phyloP scores from a whole-genome alignment of 2,329 filamentous ascomycete genomes.

The Lecanicillium sp. region DNA sequence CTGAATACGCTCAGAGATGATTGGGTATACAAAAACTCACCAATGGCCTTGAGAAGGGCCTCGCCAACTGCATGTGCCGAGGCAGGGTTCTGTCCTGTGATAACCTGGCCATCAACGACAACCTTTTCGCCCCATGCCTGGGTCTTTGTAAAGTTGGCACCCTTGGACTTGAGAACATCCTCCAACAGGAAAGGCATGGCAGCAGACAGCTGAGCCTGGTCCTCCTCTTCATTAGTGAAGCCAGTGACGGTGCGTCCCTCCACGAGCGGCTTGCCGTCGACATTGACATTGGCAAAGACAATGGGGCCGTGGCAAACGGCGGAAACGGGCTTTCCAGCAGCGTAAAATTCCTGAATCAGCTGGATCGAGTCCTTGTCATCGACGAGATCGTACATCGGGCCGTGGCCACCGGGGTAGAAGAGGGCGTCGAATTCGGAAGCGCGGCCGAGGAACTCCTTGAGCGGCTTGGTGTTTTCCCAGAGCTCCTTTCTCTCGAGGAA shows the following conservation, averaged over 20 bases:
- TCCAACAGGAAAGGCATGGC: constrained; percentile 54
- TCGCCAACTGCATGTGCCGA: constrained; percentile 43
- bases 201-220: constrained; percentile 35
- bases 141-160: constrained; percentile 49
- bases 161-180: constrained; percentile 40
- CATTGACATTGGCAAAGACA: constrained; percentile 50
- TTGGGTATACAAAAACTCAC: constrained; percentile 10
- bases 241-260: constrained; percentile 50
- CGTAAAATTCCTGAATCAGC: constrained; percentile 54
- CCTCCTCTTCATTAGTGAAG: constrained; percentile 52
- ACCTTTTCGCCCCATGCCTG: constrained; percentile 41
- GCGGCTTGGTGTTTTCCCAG: constrained; percentile 55
- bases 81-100: constrained; percentile 51
- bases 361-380: constrained; percentile 46
- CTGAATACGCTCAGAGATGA: too few relatives aligned
- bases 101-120: constrained; percentile 41
- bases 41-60: constrained; percentile 39
- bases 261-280: constrained; percentile 45
- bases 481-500: constrained; percentile 49
- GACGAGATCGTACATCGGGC: constrained; percentile 60
- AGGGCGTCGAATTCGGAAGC: constrained; percentile 54
- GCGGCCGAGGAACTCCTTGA: constrained; percentile 47
- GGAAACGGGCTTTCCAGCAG: constrained; percentile 51
- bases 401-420: constrained; percentile 51
- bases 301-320: constrained; percentile 64